Conservation (phyloP, 345 rosid genomes). For the Melaleuca quinquenervia region DNA sequence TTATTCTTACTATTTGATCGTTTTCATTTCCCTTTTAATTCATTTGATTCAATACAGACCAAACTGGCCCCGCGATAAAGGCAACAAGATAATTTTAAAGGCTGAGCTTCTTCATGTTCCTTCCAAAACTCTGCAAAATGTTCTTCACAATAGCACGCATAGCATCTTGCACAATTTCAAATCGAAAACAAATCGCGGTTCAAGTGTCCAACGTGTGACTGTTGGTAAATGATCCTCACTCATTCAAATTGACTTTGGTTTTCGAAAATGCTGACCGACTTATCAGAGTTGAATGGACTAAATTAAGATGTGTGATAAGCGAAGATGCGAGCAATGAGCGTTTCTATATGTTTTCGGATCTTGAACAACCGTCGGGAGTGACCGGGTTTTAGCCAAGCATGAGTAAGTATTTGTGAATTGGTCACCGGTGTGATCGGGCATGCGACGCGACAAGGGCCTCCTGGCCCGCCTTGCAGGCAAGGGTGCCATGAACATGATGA, state of each 20-base stretch:
- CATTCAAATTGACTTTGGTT: neutral
- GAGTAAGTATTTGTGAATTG: neutral
- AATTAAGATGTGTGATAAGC: neutral
- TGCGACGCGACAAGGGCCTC: neutral
- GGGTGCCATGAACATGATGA: neutral
- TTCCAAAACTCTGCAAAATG: too few relatives aligned
- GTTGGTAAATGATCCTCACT: neutral
- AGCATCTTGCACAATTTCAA: too few relatives aligned
- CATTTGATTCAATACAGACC: too few relatives aligned
- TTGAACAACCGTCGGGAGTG: neutral
- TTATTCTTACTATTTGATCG: too few relatives aligned
- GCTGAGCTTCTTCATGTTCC: too few relatives aligned
- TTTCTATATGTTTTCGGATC: neutral
- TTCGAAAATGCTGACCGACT: neutral
- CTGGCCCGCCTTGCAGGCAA: neutral
- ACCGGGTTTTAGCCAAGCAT: neutral
- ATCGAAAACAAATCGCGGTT: neutral
- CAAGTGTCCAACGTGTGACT: neutral
- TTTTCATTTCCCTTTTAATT: too few relatives aligned
- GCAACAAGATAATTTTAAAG: too few relatives aligned
- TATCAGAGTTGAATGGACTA: neutral
- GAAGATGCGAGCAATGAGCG: neutral
- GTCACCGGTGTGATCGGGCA: neutral
- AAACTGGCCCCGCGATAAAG: too few relatives aligned
- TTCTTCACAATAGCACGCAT: too few relatives aligned